These are phyloP conservation scores for Russula lepida DNA, from an alignment of 768 basidiomycete genomes.

Conservation along the genomic window DNA sequence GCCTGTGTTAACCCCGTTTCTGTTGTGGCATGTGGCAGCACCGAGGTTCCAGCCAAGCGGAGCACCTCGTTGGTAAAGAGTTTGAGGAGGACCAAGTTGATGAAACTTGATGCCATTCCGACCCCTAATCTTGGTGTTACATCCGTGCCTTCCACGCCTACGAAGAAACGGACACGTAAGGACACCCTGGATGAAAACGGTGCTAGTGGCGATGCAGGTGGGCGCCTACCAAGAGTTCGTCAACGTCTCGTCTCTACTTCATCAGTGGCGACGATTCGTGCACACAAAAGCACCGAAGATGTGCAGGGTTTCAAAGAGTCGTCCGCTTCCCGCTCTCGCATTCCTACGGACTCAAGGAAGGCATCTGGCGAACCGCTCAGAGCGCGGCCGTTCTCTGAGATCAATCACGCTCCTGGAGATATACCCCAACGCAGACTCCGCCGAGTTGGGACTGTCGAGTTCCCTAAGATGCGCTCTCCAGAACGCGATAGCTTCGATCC, in stretches of 20 bases:
- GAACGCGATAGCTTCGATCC: not conserved
- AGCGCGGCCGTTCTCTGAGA: conserved; percentile 16
- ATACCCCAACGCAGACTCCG: conserved; percentile 16
- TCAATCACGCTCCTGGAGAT: conserved; percentile 9
- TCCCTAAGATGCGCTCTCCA: conserved; percentile 3
- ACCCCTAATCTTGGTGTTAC: not conserved
- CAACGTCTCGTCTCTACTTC: conserved; percentile 20
- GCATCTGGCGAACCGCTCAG: conserved; percentile 5
- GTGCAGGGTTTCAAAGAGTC: not conserved
- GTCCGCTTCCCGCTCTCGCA: not conserved
- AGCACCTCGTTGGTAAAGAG: not conserved
- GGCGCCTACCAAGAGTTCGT: conserved; percentile 16
- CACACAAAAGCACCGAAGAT: conserved; percentile 7
- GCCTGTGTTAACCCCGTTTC: conserved; percentile 8
- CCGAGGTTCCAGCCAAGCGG: not conserved
- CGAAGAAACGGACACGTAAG: conserved; percentile 19
- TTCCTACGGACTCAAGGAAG: not conserved
- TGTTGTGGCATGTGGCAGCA: not conserved
- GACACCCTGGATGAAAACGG: conserved; percentile 20
- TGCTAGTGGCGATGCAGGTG: conserved; percentile 7
- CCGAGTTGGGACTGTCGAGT: conserved; percentile 19
- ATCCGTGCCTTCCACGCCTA: conserved; percentile 1
- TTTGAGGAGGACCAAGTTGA: conserved; percentile 3
- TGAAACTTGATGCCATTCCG: conserved; percentile 12
- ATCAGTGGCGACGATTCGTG: conserved; percentile 20